Evolutionary conservation across 192 early-diverging fungal genomes (phyloP), one percentile per base, ranked within the genome.

Genomic region (Coemansia sp.): DNA sequence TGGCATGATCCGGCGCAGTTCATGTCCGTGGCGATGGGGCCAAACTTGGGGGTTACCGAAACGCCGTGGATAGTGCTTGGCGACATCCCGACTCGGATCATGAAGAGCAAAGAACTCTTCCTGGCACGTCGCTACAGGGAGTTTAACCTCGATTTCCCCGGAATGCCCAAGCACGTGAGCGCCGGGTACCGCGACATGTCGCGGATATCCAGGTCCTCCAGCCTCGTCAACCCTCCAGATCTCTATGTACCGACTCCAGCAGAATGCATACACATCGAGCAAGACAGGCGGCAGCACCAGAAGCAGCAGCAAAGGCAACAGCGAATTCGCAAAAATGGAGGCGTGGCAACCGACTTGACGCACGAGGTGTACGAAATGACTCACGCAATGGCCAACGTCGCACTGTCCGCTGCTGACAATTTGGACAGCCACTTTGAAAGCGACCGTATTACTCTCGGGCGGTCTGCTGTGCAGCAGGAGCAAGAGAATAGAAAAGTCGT

Each of bases 41-140:
- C 80, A 5, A 66, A 63, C 0, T 60, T 71, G 7, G 80, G 80
- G 5, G 58, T 82, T 36, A 82, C 80, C 33, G 74, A 82, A 25
- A 82, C 80, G 33, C 80, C 80, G 20, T 82, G 80, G 80, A 77
- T 82, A 20, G 74, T 82, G 59, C 80, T 82, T 45, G 80, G 80
- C 29, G 74, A 76, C 36, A 50, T 76, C 63, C 74, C 80, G 15
- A 82, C 80, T 15, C 80, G 80, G 13, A 74, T 82, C 19, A 68
- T 77, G 62, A 82, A 82, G 62, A 82, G 80, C 65, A 68, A 70
- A 14, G 80, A 82, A 71, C 72, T 82, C 22, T 82, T 82, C 69
- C 58, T 82, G 64, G 71, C 73, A 15, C 75, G 72, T 13, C 80
- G 80, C 52, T 82, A 82, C 61, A 66, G 64, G 23, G 80, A 82